Evolutionary conservation across 331 rosid genomes (phyloP), one percentile per base, ranked within the genome.

Genomic region (Arachis monticola): DNA sequence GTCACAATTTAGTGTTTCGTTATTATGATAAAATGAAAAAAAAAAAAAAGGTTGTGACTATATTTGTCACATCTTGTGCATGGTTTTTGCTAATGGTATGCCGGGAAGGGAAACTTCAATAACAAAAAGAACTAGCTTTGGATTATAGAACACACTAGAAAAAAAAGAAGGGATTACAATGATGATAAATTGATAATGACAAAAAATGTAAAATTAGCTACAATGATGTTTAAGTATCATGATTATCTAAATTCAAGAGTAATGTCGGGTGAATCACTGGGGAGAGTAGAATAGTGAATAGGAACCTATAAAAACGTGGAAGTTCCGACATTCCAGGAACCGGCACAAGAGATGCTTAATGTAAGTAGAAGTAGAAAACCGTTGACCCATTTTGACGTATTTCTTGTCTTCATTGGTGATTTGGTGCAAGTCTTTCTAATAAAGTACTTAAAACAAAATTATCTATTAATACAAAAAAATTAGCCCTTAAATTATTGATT

Each of bases 1-100:
- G 70, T 69, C 81, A 60, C 12, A 31, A 31, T 40, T 60, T 22
- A 40, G 6, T 17, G 14, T 27, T 70, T 70, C 65, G 66, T 77
- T 50, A 17, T 50, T 9, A 46, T n/a, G 58, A 40, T n/a, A 17
- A 52, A 35, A 35, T 3, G 40, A 17, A 17, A 17, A 17, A 35
- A 35, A 35, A 2, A 35, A 35, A 35, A 51, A 61, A 51, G 40
- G 40, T 14, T 3, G 66, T 30, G 32, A 17, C 70, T 10, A 27
- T 38, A 41, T 14, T 3, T 3, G 64, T 40, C 8, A 11, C 78
- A 45, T 45, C 48, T 48, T 64, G 13, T 64, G 58, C 70, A 75
- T 75, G 73, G 22, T 40, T 56, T 56, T 38, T 75, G 59, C 51
- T 53, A 60, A 48, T 38, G 5, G 11, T 46, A 30, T 57, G 57